Evolutionary conservation across 306 rosid genomes (phyloP).

Genomic region (Abrus precatorius): DNA sequence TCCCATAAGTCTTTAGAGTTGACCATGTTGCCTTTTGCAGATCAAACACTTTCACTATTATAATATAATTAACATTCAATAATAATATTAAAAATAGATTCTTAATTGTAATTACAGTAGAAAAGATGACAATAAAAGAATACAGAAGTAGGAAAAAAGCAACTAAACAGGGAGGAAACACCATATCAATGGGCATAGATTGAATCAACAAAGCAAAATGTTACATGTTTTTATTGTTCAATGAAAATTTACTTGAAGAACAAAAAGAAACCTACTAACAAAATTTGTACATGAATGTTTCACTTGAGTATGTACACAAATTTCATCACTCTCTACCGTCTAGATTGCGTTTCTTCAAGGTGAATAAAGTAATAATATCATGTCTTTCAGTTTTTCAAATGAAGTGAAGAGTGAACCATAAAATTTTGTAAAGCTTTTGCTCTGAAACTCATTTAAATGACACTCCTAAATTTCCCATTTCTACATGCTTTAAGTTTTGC

Average conservation of each 20-base stretch:
- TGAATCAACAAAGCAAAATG: conserved; percentile 35
- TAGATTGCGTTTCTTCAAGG: conserved; percentile 22
- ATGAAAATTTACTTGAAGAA: not conserved
- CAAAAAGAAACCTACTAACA: not conserved
- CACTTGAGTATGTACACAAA: conserved; percentile 23
- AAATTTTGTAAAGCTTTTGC: conserved; percentile 11
- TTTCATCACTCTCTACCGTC: conserved; percentile 23
- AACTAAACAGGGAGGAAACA: not conserved
- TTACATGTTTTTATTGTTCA: conserved; percentile 25
- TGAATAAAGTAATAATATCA: conserved; percentile 12
- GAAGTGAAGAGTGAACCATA: conserved; percentile 5
- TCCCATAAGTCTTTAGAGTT: conserved; percentile 81
- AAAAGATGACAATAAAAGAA: conserved; percentile 10
- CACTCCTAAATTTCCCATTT: conserved; percentile 29
- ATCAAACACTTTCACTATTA: conserved; percentile 80
- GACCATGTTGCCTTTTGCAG: conserved; percentile 75
- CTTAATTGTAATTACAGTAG: conserved; percentile 2
- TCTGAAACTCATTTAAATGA: conserved; percentile 14
- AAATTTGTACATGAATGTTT: conserved; percentile 13
- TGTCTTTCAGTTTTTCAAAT: not conserved
- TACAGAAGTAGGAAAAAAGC: not conserved
- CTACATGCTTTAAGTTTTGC: conserved; percentile 26
- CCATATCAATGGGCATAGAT: conserved; percentile 5
- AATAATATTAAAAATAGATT: not conserved
- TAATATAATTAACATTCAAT: conserved; percentile 25